phyloP scores from a whole-genome alignment of 805 yeast species.

The Kluyveromyces aestuarii region DNA sequence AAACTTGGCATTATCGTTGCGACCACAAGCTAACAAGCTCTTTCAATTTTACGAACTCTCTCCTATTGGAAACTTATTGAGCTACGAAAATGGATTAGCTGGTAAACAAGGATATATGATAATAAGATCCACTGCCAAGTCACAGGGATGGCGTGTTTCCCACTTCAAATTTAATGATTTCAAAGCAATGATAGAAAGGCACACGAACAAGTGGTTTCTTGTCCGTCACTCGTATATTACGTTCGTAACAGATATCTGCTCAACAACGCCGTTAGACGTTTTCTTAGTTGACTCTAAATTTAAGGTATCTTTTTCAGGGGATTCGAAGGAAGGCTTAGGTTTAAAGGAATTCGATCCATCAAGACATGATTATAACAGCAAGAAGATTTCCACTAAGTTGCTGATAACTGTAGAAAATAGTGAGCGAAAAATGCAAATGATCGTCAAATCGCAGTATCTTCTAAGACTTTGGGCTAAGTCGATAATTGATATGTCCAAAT shows the following conservation, averaged over 20 bases:
- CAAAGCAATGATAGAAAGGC: constrained; percentile 81
- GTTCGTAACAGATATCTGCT: constrained; percentile 77
- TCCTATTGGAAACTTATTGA: constrained; percentile 72
- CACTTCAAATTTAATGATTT: constrained; percentile 74
- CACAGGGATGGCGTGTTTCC: constrained; percentile 94
- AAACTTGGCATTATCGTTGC: constrained; percentile 48
- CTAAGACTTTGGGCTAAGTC: constrained; percentile 70
- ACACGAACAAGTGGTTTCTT: constrained; percentile 86
- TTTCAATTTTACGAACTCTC: constrained; percentile 87
- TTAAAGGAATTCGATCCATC: constrained; percentile 13
- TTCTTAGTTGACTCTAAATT: constrained; percentile 80
- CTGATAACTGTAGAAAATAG: constrained; percentile 56
- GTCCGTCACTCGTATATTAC: constrained; percentile 77
- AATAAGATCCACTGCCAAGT: constrained; percentile 70
- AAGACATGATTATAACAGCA: constrained; percentile 18
- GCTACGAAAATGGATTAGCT: constrained; percentile 69
- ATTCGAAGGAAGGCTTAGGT: constrained; percentile 1
- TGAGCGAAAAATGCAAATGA: constrained; percentile 68
- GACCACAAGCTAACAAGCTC: constrained; percentile 73
- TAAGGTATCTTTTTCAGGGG: constrained; percentile 42
- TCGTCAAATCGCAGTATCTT: constrained; percentile 57
- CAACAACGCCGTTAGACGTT: constrained; percentile 85
- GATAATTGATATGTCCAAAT: constrained; percentile 55
- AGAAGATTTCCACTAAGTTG: constrained; percentile 43
- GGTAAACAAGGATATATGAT: constrained; percentile 87